Percentiles rank a stretch among this genome's conserved stretches.
Conservation (phyloP, 495 filamentous ascomycete species). For the Penicillium argentinense region DNA sequence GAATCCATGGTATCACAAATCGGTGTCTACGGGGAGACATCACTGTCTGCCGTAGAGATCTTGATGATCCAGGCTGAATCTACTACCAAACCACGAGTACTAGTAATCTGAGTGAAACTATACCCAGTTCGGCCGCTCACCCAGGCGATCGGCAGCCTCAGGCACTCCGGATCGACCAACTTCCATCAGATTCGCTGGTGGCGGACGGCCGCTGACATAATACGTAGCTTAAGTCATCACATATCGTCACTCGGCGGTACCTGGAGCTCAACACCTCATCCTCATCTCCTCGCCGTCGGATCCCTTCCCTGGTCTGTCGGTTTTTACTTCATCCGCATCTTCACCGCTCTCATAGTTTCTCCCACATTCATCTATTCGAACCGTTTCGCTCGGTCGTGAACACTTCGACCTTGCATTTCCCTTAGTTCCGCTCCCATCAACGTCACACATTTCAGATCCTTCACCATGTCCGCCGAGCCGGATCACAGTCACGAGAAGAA, state of each 20-base stretch:
- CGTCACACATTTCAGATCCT: slow-evolving; percentile 26
- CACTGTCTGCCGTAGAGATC: too few relatives aligned
- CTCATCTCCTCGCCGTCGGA: slow-evolving; percentile 23
- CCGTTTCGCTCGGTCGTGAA: slow-evolving; percentile 14
- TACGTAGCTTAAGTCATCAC: slow-evolving; percentile 40
- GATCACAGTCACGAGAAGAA: slow-evolving; percentile 74
- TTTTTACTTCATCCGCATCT: slow-evolving; percentile 9
- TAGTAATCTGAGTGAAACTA: too few relatives aligned
- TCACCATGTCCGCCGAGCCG: slow-evolving; percentile 53
- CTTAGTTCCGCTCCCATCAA: slow-evolving; percentile 26
- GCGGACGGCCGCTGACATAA: slow-evolving; percentile 29
- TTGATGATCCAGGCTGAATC: too few relatives aligned
- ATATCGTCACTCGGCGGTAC: slow-evolving; percentile 45
- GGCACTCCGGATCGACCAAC: slow-evolving; percentile 34
- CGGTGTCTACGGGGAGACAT: too few relatives aligned
- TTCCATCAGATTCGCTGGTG: slow-evolving; percentile 46
- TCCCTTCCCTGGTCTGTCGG: slow-evolving; percentile 18
- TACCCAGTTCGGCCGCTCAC: too few relatives aligned
- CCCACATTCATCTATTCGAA: slow-evolving; percentile 1
- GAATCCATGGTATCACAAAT: too few relatives aligned
- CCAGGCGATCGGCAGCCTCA: slow-evolving; percentile 14
- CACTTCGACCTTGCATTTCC: slow-evolving; percentile 15
- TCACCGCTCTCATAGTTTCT: too few relatives aligned
- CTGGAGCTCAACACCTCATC: slow-evolving; percentile 35
- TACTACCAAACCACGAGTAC: too few relatives aligned